Evolutionary conservation across 345 rosid genomes (phyloP).

Genomic region (Lepidium sativum): DNA sequence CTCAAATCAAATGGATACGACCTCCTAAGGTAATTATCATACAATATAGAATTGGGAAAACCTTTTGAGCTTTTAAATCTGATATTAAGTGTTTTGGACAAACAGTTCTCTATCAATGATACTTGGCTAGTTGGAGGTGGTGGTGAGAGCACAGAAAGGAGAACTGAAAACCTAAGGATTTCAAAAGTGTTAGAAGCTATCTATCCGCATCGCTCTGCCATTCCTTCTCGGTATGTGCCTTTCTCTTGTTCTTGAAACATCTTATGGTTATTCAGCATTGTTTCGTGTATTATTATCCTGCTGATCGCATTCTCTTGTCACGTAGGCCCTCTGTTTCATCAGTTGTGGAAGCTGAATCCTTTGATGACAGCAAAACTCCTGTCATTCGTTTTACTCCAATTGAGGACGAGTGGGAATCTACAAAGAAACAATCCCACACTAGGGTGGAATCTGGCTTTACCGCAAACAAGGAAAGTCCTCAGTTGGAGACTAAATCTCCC

Average conservation of each 20-base stretch:
- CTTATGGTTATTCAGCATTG: background rate
- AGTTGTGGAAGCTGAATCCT: slow-evolving; percentile 26
- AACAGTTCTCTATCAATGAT: slow-evolving; percentile 35
- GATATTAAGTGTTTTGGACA: background rate
- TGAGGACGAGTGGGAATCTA: slow-evolving; percentile 38
- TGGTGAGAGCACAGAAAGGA: slow-evolving; percentile 46
- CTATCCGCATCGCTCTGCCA: slow-evolving; percentile 38
- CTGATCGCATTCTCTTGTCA: background rate
- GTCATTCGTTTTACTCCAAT: slow-evolving; percentile 44
- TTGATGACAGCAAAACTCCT: slow-evolving; percentile 45
- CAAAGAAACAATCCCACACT: slow-evolving; percentile 20
- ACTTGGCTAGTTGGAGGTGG: slow-evolving; percentile 43
- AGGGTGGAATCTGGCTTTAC: background rate
- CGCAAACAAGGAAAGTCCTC: slow-evolving; percentile 3
- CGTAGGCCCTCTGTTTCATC: slow-evolving; percentile 45
- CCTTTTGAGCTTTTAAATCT: background rate
- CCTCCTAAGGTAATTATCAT: slow-evolving; percentile 38
- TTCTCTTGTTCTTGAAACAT: background rate
- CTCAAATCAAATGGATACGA: slow-evolving; percentile 35
- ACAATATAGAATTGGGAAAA: background rate
- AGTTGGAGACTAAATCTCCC: background rate
- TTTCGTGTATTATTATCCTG: background rate
- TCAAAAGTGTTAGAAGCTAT: slow-evolving; percentile 40
- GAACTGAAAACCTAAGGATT: slow-evolving; percentile 37
- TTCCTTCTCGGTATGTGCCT: slow-evolving; percentile 42